phyloP scores from a whole-genome alignment of 345 rosid genomes.

The Moringa oleifera region DNA sequence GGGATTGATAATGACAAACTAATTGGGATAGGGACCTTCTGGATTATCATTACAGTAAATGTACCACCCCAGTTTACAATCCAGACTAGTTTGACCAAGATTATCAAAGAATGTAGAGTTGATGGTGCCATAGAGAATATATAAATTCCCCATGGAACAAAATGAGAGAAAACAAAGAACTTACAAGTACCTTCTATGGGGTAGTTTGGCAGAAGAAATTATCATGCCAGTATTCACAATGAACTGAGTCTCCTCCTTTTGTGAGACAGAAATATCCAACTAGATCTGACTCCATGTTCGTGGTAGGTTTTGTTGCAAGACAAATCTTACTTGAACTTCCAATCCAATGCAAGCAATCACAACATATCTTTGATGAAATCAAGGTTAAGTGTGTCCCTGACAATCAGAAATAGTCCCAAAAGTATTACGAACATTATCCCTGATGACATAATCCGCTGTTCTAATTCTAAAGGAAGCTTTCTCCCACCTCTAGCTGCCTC shows the following conservation, averaged over 20 bases:
- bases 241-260: not conserved
- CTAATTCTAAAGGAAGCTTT: constrained; percentile 83
- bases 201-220: constrained; percentile 12
- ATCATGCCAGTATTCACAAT: constrained; percentile 4
- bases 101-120: constrained; percentile 12
- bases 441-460: constrained; percentile 88
- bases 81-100: not conserved
- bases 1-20: not conserved
- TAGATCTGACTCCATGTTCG: constrained; percentile 7
- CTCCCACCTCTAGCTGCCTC: constrained; percentile 90
- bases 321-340: not conserved
- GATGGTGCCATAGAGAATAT: constrained; percentile 17
- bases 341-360: constrained; percentile 26
- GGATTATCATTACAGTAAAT: not conserved
- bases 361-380: constrained; percentile 74
- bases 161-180: constrained; percentile 9
- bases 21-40: not conserved
- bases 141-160: not conserved
- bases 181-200: constrained; percentile 17
- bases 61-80: too few relatives aligned
- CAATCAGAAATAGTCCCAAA: constrained; percentile 76
- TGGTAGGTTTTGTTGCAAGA: not conserved
- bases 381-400: constrained; percentile 87
- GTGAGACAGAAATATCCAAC: constrained; percentile 5
- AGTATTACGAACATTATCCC: constrained; percentile 78